A percentile compares a stretch with the other conserved stretches of the same genome.
phyloP scores from a whole-genome alignment of 108 stramenopile species.

The Cylindrotheca fusiformis region DNA sequence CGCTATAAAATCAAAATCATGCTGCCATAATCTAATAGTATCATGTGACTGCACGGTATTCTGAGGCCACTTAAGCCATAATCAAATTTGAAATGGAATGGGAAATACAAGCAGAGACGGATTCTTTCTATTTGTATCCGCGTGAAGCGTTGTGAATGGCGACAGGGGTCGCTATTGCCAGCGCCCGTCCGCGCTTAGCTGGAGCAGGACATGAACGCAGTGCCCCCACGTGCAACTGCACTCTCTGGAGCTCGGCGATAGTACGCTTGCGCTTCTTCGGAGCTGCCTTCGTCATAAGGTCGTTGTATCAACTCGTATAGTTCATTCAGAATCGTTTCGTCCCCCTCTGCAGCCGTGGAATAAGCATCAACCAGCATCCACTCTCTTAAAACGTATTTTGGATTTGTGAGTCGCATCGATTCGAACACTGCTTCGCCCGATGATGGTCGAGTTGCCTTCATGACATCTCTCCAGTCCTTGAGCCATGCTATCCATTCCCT shows the following conservation, averaged over 20 bases:
- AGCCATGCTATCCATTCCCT: conserved; percentile 52
- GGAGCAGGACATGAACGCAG: conserved; percentile 89
- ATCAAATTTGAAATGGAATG: no score
- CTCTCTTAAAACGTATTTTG: conserved; percentile 80
- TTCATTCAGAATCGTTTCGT: conserved; percentile 56
- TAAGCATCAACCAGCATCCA: conserved; percentile 91
- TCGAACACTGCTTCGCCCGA: conserved; percentile 24
- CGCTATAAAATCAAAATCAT: no score
- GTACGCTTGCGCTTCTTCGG: conserved; percentile 41
- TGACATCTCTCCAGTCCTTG: conserved; percentile 61
- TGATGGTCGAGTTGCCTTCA: conserved; percentile 13
- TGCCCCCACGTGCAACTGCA: conserved; percentile 66
- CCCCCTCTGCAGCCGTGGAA: conserved; percentile 62
- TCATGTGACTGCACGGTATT: no score
- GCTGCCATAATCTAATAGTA: no score
- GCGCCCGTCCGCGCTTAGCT: conserved; percentile 34
- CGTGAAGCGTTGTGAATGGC: background rate
- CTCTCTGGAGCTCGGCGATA: conserved; percentile 72
- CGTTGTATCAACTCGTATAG: conserved; percentile 60
- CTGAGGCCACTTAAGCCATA: no score
- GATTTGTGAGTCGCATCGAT: conserved; percentile 62
- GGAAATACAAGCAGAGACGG: no score
- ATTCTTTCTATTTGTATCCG: background rate
- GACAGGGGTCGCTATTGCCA: background rate
- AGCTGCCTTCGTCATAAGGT: conserved; percentile 74